Conservation (phyloP, 2,329 filamentous ascomycete genomes). For the Lasiodiplodia sp. region DNA sequence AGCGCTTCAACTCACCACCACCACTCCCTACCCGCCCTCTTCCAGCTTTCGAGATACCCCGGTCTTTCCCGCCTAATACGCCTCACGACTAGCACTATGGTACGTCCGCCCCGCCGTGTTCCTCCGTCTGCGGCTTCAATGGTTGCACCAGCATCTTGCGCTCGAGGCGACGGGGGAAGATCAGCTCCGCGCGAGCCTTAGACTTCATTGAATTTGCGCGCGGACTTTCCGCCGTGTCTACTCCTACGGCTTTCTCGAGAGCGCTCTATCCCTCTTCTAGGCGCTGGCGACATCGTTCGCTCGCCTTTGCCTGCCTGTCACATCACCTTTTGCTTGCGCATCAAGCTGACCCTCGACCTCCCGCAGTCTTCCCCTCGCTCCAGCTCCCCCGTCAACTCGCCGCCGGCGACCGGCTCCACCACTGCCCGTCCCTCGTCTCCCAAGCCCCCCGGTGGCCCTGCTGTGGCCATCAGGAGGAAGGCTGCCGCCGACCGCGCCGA, state of each 20-base stretch:
- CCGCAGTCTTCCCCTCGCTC: constrained; percentile 46
- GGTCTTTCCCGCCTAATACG: constrained; percentile 3
- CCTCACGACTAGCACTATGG: constrained; percentile 17
- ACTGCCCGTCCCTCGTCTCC: constrained; percentile 84
- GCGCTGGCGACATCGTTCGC: background rate
- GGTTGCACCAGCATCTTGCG: background rate
- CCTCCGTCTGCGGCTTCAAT: background rate
- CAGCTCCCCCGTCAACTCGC: constrained; percentile 46
- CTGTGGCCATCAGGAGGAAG: constrained; percentile 92
- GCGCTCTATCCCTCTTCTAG: background rate
- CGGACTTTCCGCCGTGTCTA: background rate
- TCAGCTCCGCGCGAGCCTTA: background rate
- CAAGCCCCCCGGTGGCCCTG: constrained; percentile 88
- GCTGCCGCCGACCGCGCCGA: constrained; percentile 97
- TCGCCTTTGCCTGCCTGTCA: background rate
- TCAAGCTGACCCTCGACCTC: background rate
- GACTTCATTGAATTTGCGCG: background rate
- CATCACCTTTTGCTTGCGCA: background rate
- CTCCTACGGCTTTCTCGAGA: background rate
- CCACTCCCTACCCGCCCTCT: constrained; percentile 4
- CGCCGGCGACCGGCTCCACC: constrained; percentile 66
- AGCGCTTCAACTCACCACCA: constrained; percentile 24
- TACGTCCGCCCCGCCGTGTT: background rate
- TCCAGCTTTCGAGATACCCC: constrained; percentile 26
- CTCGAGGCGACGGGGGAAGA: constrained; percentile 11